Percentiles rank a stretch among this genome's conserved stretches.
Evolutionary conservation across 352 stramenopile species (phyloP).

Genomic region (Elongisporangium prolatum): DNA sequence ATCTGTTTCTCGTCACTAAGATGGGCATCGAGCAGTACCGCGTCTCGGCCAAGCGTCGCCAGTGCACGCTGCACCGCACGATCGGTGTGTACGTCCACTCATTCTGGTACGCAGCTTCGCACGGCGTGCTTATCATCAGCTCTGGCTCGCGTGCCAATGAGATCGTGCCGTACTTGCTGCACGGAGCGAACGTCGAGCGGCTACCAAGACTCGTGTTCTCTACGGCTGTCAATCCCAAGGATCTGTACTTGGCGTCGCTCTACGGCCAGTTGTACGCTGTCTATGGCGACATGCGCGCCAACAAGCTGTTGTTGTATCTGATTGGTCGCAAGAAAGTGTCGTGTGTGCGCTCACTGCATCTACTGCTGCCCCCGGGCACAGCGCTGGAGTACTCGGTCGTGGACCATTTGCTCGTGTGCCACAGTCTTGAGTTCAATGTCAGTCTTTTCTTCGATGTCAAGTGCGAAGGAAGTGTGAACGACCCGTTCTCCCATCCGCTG

Average conservation of each 20-base stretch:
- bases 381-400: constrained; percentile 69
- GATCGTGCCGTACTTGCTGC: constrained; percentile 66
- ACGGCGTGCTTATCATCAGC: constrained; percentile 65
- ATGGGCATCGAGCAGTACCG: constrained; percentile 75
- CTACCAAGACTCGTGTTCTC: constrained; percentile 72
- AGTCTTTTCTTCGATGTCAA: constrained; percentile 78
- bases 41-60: constrained; percentile 50
- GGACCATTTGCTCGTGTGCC: constrained; percentile 79
- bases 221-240: constrained; percentile 34
- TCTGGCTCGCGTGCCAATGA: constrained; percentile 72
- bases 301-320: constrained; percentile 71
- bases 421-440: constrained; percentile 79
- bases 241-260: constrained; percentile 60
- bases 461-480: constrained; percentile 41
- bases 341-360: constrained; percentile 69
- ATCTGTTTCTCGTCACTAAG: constrained; percentile 73
- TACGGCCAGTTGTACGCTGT: constrained; percentile 68
- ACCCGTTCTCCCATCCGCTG: constrained; percentile 71
- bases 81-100: constrained; percentile 59
- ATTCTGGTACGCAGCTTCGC: constrained; percentile 65
- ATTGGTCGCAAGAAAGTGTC: constrained; percentile 53
- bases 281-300: constrained; percentile 49
- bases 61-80: constrained; percentile 47
- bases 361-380: constrained; percentile 59
- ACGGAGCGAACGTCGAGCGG: constrained; percentile 55